Percentiles rank a stretch among this genome's conserved stretches.
phyloP scores from a whole-genome alignment of 176 grass and related monocot genomes.

The Aechmea fasciata region DNA sequence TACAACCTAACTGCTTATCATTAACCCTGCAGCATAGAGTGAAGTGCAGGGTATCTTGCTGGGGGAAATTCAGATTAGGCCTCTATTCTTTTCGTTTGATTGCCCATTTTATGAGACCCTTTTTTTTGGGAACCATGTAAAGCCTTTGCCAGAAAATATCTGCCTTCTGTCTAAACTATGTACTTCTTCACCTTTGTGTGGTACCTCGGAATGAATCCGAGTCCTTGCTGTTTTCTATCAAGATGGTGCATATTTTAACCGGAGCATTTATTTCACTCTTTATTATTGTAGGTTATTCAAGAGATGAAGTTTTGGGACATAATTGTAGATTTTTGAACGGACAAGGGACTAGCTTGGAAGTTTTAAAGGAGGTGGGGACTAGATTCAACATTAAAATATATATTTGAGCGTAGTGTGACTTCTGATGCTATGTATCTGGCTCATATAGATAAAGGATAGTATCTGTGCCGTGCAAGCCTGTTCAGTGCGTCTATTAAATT shows the following conservation, averaged over 20 bases:
- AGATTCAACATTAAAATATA: not conserved
- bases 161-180: not conserved
- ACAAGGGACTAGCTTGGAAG: slow-evolving; percentile 49
- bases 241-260: not conserved
- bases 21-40: not conserved
- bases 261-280: not conserved
- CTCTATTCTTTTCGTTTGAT: not conserved
- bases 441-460: slow-evolving; percentile 60
- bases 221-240: not conserved
- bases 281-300: slow-evolving; percentile 55
- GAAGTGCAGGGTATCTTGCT: not conserved
- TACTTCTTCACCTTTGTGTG: not conserved
- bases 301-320: slow-evolving; percentile 76
- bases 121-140: not conserved
- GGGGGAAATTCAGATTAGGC: not conserved
- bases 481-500: slow-evolving; percentile 65
- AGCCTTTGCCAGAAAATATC: not conserved
- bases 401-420: not conserved
- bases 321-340: slow-evolving; percentile 67
- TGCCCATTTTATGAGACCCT: not conserved
- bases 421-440: not conserved
- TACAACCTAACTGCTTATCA: no score
- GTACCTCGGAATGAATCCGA: not conserved
- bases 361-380: slow-evolving; percentile 56
- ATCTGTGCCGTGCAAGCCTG: slow-evolving; percentile 52